phyloP scores from a whole-genome alignment of 805 yeast species.

The Teunomyces panamensis region DNA sequence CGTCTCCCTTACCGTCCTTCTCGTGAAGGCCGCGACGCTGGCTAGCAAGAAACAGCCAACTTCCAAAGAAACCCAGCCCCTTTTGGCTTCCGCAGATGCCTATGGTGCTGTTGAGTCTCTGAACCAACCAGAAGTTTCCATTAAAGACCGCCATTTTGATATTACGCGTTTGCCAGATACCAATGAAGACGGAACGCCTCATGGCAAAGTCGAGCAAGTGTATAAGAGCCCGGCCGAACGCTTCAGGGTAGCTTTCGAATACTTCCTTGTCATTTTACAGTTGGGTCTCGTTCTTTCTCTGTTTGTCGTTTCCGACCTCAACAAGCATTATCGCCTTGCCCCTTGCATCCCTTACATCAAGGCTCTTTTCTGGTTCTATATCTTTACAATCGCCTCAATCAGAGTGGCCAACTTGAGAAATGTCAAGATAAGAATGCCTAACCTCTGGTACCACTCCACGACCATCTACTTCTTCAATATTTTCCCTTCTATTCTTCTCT shows the following conservation, averaged over 20 bases:
- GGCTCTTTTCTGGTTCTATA: constrained; percentile 43
- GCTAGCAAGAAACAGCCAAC: constrained; percentile 5
- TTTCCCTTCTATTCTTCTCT: constrained; percentile 45
- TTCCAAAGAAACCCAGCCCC: constrained; percentile 27
- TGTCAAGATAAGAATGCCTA: constrained; percentile 43
- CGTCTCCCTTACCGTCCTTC: constrained; percentile 25
- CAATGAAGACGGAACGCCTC: constrained; percentile 59
- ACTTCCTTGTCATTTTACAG: constrained; percentile 42
- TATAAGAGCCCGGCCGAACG: constrained; percentile 53
- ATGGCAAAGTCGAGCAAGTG: constrained; percentile 49
- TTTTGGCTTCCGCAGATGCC: constrained; percentile 29
- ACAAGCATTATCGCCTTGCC: constrained; percentile 30
- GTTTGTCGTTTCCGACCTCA: constrained; percentile 26
- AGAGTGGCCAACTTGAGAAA: constrained; percentile 35
- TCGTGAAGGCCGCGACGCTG: constrained; percentile 18
- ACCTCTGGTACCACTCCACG: constrained; percentile 63
- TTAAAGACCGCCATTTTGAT: constrained; percentile 65
- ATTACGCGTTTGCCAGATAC: constrained; percentile 51
- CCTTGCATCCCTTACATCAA: constrained; percentile 25
- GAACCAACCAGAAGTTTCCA: constrained; percentile 15
- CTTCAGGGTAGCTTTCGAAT: constrained; percentile 50
- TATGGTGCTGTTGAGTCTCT: constrained; percentile 26
- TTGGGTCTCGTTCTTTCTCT: constrained; percentile 35
- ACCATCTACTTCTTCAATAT: constrained; percentile 47
- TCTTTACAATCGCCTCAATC: constrained; percentile 34